phyloP scores from a whole-genome alignment of 2,329 filamentous ascomycete genomes.

The Arthrobotrys musiformis region DNA sequence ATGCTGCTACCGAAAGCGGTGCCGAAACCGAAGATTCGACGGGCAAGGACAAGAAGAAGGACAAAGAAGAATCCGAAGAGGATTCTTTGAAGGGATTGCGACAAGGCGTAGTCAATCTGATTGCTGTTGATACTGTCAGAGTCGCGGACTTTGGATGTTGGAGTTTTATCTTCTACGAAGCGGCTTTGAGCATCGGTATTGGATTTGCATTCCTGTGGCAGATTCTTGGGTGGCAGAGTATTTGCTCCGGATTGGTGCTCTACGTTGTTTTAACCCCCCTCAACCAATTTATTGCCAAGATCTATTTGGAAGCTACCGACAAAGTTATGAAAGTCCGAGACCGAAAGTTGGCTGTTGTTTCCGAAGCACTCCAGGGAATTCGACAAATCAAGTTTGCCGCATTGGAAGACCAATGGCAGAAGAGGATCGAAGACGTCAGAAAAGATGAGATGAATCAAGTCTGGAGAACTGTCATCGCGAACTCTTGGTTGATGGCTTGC shows the following conservation, averaged over 20 bases:
- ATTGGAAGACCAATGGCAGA: constrained; percentile 78
- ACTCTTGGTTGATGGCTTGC: constrained; percentile 72
- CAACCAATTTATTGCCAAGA: constrained; percentile 74
- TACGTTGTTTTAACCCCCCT: constrained; percentile 74
- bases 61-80: constrained; percentile 64
- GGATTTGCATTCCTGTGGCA: constrained; percentile 74
- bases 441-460: constrained; percentile 74
- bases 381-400: constrained; percentile 87
- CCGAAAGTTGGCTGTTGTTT: constrained; percentile 78
- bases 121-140: constrained; percentile 78
- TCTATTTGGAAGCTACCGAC: constrained; percentile 74
- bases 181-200: constrained; percentile 72
- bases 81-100: constrained; percentile 70
- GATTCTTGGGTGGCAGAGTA: constrained; percentile 77
- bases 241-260: constrained; percentile 73
- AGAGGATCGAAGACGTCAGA: constrained; percentile 73
- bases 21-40: constrained; percentile 53
- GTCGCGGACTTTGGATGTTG: constrained; percentile 75
- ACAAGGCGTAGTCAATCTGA: constrained; percentile 80
- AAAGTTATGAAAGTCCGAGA: constrained; percentile 80
- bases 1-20: constrained; percentile 58
- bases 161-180: constrained; percentile 73
- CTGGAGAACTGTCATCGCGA: constrained; percentile 74
- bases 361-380: constrained; percentile 79
- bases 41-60: constrained; percentile 61